Conservation (phyloP, 2,329 filamentous ascomycete species). For the Hypoxylon sp. region DNA sequence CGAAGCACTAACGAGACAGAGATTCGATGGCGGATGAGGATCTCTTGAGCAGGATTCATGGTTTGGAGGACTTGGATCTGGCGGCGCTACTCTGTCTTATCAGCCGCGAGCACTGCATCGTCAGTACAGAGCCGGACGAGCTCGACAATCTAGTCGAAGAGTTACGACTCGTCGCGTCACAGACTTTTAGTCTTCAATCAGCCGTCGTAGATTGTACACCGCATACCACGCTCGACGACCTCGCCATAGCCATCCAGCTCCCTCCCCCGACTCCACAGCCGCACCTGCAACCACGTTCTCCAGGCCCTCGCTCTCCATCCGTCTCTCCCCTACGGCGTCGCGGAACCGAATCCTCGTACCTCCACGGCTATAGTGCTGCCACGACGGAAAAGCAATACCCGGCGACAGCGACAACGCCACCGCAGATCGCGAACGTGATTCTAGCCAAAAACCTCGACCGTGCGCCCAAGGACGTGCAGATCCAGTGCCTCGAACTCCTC, state of each 20-base stretch:
- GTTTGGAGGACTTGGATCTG: conserved; percentile 88
- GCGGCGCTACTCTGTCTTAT: conserved; percentile 86
- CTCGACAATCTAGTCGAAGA: conserved; percentile 81
- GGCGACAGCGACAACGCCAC: conserved; percentile 16
- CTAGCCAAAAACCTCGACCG: conserved; percentile 84
- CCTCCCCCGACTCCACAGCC: conserved; percentile 48
- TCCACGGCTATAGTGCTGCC: conserved; percentile 8
- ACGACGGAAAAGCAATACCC: not conserved
- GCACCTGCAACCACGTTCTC: conserved; percentile 18
- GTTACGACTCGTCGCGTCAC: conserved; percentile 77
- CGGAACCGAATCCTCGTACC: conserved; percentile 30
- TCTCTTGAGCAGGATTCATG: conserved; percentile 78
- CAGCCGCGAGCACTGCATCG: conserved; percentile 87
- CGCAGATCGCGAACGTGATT: conserved; percentile 81
- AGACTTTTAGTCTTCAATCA: conserved; percentile 80
- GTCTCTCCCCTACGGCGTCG: conserved; percentile 31
- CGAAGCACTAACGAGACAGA: conserved; percentile 20
- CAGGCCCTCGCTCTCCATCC: conserved; percentile 31
- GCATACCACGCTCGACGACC: conserved; percentile 83
- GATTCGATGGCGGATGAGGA: conserved; percentile 71
- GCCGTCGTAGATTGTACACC: conserved; percentile 80
- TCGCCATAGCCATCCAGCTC: conserved; percentile 78
- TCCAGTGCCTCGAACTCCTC: conserved; percentile 84
- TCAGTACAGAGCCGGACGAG: conserved; percentile 76
- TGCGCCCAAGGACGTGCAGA: conserved; percentile 82